A percentile compares a stretch with the other conserved stretches of the same genome.
Evolutionary conservation across 495 filamentous ascomycete species (phyloP).

Genomic region (Lasiosphaeris hirsuta): DNA sequence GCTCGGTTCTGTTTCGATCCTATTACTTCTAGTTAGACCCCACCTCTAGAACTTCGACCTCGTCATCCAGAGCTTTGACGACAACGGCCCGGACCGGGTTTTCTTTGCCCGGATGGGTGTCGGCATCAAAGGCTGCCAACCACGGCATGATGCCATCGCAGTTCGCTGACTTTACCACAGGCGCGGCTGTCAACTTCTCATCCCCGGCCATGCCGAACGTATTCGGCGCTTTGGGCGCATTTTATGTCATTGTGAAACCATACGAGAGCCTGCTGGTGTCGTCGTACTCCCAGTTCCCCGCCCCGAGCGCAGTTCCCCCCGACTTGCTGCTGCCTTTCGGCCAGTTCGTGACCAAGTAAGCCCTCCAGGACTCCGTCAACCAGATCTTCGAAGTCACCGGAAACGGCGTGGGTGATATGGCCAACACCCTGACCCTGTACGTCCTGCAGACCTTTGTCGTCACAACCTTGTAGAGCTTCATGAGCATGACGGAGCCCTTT

Average conservation of each 20-base stretch:
- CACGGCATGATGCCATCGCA: neutral
- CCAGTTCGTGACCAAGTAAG: constrained; percentile 39
- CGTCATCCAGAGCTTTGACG: constrained; percentile 32
- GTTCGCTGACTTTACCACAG: constrained; percentile 40
- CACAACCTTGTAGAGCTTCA: constrained; percentile 30
- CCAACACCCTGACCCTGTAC: constrained; percentile 35
- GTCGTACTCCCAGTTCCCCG: constrained; percentile 37
- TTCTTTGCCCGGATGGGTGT: constrained; percentile 38
- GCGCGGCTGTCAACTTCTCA: constrained; percentile 21
- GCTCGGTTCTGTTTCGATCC: no score
- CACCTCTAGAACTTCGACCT: no score
- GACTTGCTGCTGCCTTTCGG: constrained; percentile 45
- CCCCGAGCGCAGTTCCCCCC: constrained; percentile 32
- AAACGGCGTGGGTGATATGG: constrained; percentile 37
- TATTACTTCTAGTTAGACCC: no score
- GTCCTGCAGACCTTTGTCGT: constrained; percentile 37
- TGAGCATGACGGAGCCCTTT: constrained; percentile 17
- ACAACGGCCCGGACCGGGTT: constrained; percentile 19
- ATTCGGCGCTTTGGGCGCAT: constrained; percentile 30
- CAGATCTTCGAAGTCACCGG: constrained; percentile 25
- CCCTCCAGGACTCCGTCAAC: neutral
- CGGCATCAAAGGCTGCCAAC: constrained; percentile 3
- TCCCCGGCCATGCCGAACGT: constrained; percentile 10
- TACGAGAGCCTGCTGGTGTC: constrained; percentile 37
- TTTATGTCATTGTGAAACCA: constrained; percentile 29